Conservation (phyloP, 2,329 filamentous ascomycete species). For the Ilyonectria robusta region DNA sequence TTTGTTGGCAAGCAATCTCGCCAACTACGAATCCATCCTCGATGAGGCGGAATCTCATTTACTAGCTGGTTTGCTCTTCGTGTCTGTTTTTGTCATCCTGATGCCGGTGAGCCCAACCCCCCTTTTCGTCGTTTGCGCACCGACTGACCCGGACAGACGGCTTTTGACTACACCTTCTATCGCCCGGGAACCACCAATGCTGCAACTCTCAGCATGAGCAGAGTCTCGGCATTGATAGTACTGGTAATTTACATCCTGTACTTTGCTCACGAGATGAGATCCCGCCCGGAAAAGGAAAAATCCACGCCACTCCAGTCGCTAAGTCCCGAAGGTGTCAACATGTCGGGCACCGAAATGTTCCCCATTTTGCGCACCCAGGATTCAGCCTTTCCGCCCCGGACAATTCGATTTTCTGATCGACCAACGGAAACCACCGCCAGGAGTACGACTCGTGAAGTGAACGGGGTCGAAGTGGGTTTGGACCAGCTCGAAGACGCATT, state of each 20-base stretch:
- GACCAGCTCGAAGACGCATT: conserved; percentile 7
- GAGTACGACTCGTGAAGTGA: conserved; percentile 36
- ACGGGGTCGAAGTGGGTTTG: conserved; percentile 5
- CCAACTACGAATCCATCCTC: conserved; percentile 73
- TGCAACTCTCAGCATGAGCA: conserved; percentile 79
- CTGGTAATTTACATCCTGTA: conserved; percentile 81
- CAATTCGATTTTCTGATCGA: conserved; percentile 51
- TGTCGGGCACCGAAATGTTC: conserved; percentile 12
- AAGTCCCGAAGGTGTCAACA: conserved; percentile 63
- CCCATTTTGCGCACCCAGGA: conserved; percentile 24
- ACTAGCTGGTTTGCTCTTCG: conserved; percentile 54
- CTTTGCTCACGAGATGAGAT: conserved; percentile 82
- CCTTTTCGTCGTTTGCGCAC: accelerated
- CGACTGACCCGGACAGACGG: conserved; percentile 49
- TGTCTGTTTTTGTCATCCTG: conserved; percentile 57
- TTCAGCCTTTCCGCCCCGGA: conserved; percentile 36
- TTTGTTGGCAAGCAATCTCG: conserved; percentile 78
- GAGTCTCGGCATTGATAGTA: conserved; percentile 82
- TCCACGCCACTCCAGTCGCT: conserved; percentile 79
- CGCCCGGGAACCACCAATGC: conserved; percentile 67
- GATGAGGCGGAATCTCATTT: conserved; percentile 53
- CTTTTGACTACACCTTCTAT: conserved; percentile 67
- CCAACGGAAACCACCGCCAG: conserved; percentile 28
- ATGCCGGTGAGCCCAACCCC: conserved; percentile 50
- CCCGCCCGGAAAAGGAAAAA: conserved; percentile 74